Percentiles rank a stretch among this genome's conserved stretches.
phyloP scores from a whole-genome alignment of 2,329 filamentous ascomycete genomes.

The Alternaria conjuncta region DNA sequence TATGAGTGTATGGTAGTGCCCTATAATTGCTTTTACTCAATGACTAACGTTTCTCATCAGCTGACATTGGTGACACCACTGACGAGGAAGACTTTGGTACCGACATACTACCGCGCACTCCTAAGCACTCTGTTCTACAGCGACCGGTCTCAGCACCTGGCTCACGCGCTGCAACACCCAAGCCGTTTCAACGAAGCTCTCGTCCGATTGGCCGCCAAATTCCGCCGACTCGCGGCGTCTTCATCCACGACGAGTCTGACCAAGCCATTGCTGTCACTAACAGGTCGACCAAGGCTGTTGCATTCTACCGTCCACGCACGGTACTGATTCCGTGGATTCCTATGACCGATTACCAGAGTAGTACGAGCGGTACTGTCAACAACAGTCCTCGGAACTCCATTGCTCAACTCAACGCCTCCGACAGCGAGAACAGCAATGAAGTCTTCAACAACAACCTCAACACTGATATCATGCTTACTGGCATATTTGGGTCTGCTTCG shows the following conservation, averaged over 20 bases:
- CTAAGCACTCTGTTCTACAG: conserved; percentile 56
- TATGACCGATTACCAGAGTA: conserved; percentile 44
- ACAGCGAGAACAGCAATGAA: conserved; percentile 49
- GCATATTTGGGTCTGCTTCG: conserved; percentile 60
- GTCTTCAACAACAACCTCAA: conserved; percentile 39
- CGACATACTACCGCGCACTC: conserved; percentile 55
- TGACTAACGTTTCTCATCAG: conserved; percentile 57
- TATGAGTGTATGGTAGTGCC: conserved; percentile 62
- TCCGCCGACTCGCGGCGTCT: conserved; percentile 44
- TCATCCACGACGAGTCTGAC: conserved; percentile 45
- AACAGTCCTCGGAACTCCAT: conserved; percentile 49
- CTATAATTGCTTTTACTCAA: conserved; percentile 21
- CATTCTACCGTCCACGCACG: conserved; percentile 50
- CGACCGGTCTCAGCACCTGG: conserved; percentile 56
- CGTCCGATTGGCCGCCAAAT: conserved; percentile 34
- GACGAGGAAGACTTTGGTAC: conserved; percentile 56
- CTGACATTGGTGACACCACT: conserved; percentile 66
- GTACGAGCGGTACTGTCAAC: conserved; percentile 48
- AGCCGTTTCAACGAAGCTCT: conserved; percentile 46
- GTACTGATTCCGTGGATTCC: conserved; percentile 35
- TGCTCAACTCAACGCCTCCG: conserved; percentile 44
- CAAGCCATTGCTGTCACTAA: conserved; percentile 53
- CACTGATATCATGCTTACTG: conserved; percentile 79
- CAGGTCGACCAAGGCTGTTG: conserved; percentile 48
- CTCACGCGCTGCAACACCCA: conserved; percentile 46